A percentile compares a stretch with the other conserved stretches of the same genome.
Evolutionary conservation across 345 rosid species (phyloP).

Genomic region (Sisymbrium irio): DNA sequence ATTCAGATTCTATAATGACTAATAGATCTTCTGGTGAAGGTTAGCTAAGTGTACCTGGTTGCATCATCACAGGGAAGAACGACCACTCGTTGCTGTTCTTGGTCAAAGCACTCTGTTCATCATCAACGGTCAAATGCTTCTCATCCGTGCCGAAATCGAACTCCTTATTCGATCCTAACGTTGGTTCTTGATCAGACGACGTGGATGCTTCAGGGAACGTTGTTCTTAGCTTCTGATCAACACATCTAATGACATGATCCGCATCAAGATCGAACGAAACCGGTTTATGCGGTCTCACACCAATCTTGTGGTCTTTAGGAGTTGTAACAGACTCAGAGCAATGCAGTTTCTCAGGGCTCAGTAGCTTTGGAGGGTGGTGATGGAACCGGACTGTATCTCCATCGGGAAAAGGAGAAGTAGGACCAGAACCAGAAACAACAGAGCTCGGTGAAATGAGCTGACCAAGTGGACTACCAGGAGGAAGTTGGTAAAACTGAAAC

Average conservation of each 20-base stretch:
- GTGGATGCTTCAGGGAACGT: conserved; percentile 41
- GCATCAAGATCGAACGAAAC: conserved; percentile 55
- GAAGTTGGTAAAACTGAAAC: conserved; percentile 72
- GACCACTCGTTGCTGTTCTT: conserved; percentile 53
- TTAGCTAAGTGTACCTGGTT: conserved; percentile 59
- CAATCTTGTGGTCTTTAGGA: conserved; percentile 38
- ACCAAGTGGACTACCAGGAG: conserved; percentile 97
- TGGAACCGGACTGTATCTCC: conserved; percentile 49
- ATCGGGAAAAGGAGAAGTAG: conserved; percentile 91
- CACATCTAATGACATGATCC: conserved; percentile 48
- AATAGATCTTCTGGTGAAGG: neutral
- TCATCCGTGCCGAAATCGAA: conserved; percentile 66
- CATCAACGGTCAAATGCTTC: conserved; percentile 49
- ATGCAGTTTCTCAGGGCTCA: conserved; percentile 53
- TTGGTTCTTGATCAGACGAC: conserved; percentile 25
- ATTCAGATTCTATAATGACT: conserved; percentile 9
- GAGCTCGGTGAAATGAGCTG: conserved; percentile 90
- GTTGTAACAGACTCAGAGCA: conserved; percentile 58
- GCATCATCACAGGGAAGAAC: conserved; percentile 74
- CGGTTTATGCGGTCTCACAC: conserved; percentile 43
- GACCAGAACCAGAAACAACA: conserved; percentile 80
- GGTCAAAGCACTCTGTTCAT: conserved; percentile 36
- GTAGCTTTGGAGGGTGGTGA: conserved; percentile 60
- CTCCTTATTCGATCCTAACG: conserved; percentile 57
- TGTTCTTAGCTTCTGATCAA: conserved; percentile 43